Evolutionary conservation across 495 filamentous ascomycete species (phyloP).

Genomic region (Poronia punctata): DNA sequence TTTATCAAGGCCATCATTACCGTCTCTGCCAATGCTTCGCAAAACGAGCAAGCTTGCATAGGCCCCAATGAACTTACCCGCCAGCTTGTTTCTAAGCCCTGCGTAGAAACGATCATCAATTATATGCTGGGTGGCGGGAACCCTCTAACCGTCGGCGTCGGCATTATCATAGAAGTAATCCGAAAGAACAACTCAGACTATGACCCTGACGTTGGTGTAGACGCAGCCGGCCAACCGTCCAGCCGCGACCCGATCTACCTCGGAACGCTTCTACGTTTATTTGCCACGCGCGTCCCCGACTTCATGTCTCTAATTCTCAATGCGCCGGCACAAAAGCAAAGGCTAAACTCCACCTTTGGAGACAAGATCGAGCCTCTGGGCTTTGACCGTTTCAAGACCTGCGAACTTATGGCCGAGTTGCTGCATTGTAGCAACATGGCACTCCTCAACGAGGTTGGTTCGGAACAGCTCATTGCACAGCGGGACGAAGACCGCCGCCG

Average conservation of each 20-base stretch:
- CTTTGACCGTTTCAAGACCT: slow-evolving; percentile 98
- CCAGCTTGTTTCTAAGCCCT: slow-evolving; percentile 85
- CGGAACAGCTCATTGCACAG: slow-evolving; percentile 75
- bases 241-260: slow-evolving; percentile 94
- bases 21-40: slow-evolving; percentile 95
- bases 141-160: slow-evolving; percentile 90
- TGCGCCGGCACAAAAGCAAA: slow-evolving; percentile 43
- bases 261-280: slow-evolving; percentile 82
- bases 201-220: slow-evolving; percentile 77
- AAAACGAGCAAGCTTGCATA: slow-evolving; percentile 96
- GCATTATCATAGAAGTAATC: slow-evolving; percentile 97
- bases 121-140: slow-evolving; percentile 95
- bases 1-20: slow-evolving; percentile 99
- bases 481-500: slow-evolving; percentile 77
- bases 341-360: slow-evolving; percentile 65
- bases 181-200: slow-evolving; percentile 99
- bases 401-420: slow-evolving; percentile 96
- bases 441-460: slow-evolving; percentile 85
- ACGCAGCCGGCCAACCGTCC: slow-evolving; percentile 68
- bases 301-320: slow-evolving; percentile 90
- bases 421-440: slow-evolving; percentile 99
- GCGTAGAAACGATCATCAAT: slow-evolving; percentile 70
- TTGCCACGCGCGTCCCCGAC: slow-evolving; percentile 84
- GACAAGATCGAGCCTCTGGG: slow-evolving; percentile 88
- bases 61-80: slow-evolving; percentile 94